These are phyloP conservation scores for Aspergillus pseudoglaucus DNA, from an alignment of 2,329 filamentous ascomycete species.

Conservation along the genomic window DNA sequence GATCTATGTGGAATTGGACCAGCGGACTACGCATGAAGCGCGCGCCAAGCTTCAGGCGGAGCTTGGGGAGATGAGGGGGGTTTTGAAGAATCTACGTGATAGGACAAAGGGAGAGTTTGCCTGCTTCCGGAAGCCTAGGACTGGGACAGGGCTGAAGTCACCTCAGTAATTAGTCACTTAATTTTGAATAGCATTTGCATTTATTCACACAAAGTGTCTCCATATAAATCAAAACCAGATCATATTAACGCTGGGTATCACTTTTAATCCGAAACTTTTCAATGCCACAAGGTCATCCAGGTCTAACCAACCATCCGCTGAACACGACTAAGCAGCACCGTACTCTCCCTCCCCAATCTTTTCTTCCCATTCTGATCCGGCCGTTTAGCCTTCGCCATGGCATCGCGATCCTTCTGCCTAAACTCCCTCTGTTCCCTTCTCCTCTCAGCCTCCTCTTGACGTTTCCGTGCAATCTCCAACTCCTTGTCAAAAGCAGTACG, in stretches of 20 bases:
- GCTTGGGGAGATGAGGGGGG: constrained; percentile 78
- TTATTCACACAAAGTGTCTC: constrained; percentile 1
- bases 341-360: constrained; percentile 76
- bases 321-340: constrained; percentile 69
- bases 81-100: constrained; percentile 77
- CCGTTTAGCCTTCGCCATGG: constrained; percentile 55
- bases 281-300: constrained; percentile 6
- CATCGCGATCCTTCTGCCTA: constrained; percentile 64
- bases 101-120: constrained; percentile 78
- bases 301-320: constrained; percentile 58
- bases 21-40: constrained; percentile 80
- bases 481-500: constrained; percentile 57
- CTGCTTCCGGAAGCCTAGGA: constrained; percentile 66
- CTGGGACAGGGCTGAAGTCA: constrained; percentile 17
- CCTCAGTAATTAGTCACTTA: not conserved
- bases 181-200: not conserved
- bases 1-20: constrained; percentile 87
- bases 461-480: constrained; percentile 59
- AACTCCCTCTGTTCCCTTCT: constrained; percentile 59
- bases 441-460: constrained; percentile 54
- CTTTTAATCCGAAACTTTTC: constrained; percentile 9
- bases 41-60: constrained; percentile 74
- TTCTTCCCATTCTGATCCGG: constrained; percentile 64
- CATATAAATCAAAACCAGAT: constrained; percentile 4
- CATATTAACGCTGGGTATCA: constrained; percentile 18